Evolutionary conservation across 495 filamentous ascomycete species (phyloP), one percentile per base, ranked within the genome.

Genomic region (Penicillium angulare): DNA sequence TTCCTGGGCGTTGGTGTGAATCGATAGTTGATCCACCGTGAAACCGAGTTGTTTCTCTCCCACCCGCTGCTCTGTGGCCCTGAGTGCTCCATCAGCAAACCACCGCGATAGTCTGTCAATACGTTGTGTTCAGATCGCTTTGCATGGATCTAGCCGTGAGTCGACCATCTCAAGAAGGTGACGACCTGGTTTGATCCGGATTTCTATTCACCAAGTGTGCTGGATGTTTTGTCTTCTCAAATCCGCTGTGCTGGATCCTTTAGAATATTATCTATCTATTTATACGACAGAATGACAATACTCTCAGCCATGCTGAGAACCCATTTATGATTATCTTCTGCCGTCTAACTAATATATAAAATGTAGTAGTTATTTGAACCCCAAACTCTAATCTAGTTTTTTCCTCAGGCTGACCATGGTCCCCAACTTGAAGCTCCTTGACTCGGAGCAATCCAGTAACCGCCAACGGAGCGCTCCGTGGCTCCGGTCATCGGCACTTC

Each of bases 401-500:
- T n/a, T n/a, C 7, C 29, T 7, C 7, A 32, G 29, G 29, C 29
- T 13, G 29, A 32, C 29, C 29, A 32, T 32, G 29, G 17, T 20
- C 17, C 16, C 6, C 34, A 16, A 38, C 34, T 15, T 15, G 34
- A 38, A 38, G 13, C 27, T 12, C 27, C 13, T n/a, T n/a, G n/a
- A n/a, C 39, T 23, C 44, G 43, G 50, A 40, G 35, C 16, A 34
- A 15, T 26, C 49, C 49, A 38, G 26, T 10, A 29, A 20, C 31
- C 41, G 22, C 18, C 9, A 15, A 12, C 5, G 50, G 33, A 46
- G 17, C 12, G 43, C 49, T 48, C 49, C 49, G 20, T 12, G n/a
- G n/a, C 45, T 57, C 55, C 55, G 54, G 49, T 10, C 7, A 57
- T 57, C 49, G 49, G 55, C 45, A 49, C 18, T 46, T 52, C 45